Base-by-base conservation (phyloP, 441 rosid genomes). In the Eutrema salsugineum region DNA sequence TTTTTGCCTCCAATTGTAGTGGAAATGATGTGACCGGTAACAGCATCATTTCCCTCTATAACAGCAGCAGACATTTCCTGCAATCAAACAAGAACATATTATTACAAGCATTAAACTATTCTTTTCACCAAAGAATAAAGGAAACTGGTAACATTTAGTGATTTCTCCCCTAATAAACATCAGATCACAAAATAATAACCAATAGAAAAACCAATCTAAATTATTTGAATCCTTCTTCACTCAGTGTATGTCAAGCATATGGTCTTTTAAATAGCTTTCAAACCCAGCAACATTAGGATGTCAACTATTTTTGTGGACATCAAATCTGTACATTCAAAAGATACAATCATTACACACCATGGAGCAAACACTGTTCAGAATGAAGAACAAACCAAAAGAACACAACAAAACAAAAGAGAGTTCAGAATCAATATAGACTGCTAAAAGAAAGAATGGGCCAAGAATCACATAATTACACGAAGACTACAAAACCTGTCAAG, bases 1-100 rank as follows among this genome's bases (percentile, higher is more conserved):
- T 86, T 88, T 80, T 84, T 86, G 73, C 93, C 93, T 51, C 91
- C 93, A 10, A 88, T 83, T 0, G 91, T 85, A 47, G 91, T 85
- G 15, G 91, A 84, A 66, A 88, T 86, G 40, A 86, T 86, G 67
- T 88, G 93, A 39, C 93, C 93, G 0, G 88, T 83, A 67, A 84
- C 86, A 17, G 87, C 83, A 75, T 83, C 85, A 55, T 82, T 86
- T 5, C 82, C 82, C 53, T 86, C 86, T 17, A 81, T 51, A 39
- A 82, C 89, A 63, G 88, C 70, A 55, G 84, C 81, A 49, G 87
- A 43, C 90, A 86, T 84, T 61, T 85, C 89, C 91, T 86, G 76
- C 50, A 77, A 62, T 39, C 33, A 49, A 68, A 50, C 42, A 36
- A 4, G 35, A 63, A 40, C 39, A 48, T 40, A 30, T 69, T 30